These are phyloP conservation scores for Metahyphopichia silvanorum DNA, from an alignment of 805 yeast species.

Conservation along the genomic window DNA sequence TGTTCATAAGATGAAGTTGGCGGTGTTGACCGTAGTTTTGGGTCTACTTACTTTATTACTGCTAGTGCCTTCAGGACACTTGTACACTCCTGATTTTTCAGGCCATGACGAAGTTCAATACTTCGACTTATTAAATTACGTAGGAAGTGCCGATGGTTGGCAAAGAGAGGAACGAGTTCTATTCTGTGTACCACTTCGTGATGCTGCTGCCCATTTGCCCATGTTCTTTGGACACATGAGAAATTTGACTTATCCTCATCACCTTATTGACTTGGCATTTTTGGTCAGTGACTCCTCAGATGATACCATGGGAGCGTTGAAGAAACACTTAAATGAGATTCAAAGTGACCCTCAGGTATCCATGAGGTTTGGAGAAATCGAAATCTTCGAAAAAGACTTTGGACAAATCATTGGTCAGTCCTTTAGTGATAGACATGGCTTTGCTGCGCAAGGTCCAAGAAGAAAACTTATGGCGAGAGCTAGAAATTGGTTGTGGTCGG, in stretches of 20 bases:
- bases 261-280: constrained; percentile 77
- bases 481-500: constrained; percentile 87
- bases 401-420: constrained; percentile 94
- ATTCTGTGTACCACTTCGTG: constrained; percentile 87
- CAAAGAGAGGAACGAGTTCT: constrained; percentile 72
- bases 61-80: background rate
- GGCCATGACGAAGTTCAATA: constrained; percentile 48
- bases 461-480: constrained; percentile 95
- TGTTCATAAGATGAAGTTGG: background rate
- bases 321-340: constrained; percentile 52
- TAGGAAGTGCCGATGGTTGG: constrained; percentile 75
- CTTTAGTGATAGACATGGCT: constrained; percentile 90
- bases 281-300: constrained; percentile 89
- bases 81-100: constrained; percentile 33
- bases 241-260: constrained; percentile 83
- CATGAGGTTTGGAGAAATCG: constrained; percentile 79
- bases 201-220: constrained; percentile 86
- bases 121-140: constrained; percentile 67
- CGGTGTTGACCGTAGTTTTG: background rate
- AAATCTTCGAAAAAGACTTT: constrained; percentile 86
- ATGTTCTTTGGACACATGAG: constrained; percentile 83
- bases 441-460: constrained; percentile 93
- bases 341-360: constrained; percentile 62
- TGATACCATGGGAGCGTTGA: constrained; percentile 71
- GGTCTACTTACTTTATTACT: background rate